These are phyloP conservation scores for Leishmania amazonensis DNA, from an alignment of 208 protist species.

Conservation along the genomic window DNA sequence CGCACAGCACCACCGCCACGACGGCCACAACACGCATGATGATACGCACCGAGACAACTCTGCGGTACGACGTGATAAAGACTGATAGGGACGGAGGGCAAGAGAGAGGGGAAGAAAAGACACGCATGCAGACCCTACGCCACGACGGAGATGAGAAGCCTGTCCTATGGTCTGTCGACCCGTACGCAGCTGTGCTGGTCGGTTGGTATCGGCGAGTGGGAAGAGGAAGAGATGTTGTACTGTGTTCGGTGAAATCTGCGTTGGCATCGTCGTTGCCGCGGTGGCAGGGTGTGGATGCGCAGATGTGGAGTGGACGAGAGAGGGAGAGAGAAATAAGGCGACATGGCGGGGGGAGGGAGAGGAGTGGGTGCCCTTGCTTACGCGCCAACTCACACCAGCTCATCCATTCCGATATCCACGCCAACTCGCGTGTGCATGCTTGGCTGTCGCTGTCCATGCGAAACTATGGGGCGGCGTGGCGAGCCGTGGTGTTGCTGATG, in stretches of 20 bases:
- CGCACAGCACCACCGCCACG: constrained; percentile 25
- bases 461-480: background rate
- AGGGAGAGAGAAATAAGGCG: background rate
- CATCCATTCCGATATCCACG: too few species aligned
- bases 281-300: background rate
- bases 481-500: background rate
- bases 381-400: background rate
- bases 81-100: background rate
- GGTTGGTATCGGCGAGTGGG: background rate
- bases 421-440: background rate
- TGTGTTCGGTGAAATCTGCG: background rate
- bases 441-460: background rate
- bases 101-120: background rate
- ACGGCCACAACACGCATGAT: constrained; percentile 23
- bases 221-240: background rate
- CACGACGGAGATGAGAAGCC: background rate
- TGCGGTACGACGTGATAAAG: background rate
- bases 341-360: background rate
- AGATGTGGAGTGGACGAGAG: too few species aligned
- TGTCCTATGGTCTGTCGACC: background rate
- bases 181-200: background rate
- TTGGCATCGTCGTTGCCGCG: background rate
- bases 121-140: background rate
- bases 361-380: background rate
- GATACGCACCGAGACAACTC: background rate